These are phyloP conservation scores for Paspalum vaginatum DNA, from an alignment of 176 grass and related monocot species.

Conservation along the genomic window DNA sequence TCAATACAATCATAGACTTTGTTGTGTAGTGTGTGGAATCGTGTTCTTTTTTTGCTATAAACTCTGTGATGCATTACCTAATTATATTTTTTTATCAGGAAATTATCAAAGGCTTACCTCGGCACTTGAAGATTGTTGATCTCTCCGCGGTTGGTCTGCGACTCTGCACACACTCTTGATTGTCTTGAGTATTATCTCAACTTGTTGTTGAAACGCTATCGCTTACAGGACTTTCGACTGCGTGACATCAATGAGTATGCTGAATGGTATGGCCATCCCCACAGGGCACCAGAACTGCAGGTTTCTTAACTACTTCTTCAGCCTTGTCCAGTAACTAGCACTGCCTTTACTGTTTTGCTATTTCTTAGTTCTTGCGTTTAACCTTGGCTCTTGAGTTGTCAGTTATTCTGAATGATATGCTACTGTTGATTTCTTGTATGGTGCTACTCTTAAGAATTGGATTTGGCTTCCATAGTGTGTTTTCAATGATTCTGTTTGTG, in stretches of 20 bases:
- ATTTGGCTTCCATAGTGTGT: conserved; percentile 7
- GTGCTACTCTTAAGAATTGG: conserved; percentile 1
- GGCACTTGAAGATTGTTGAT: conserved; percentile 88
- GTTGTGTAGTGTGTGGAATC: not conserved
- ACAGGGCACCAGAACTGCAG: conserved; percentile 92
- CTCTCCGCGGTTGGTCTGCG: conserved; percentile 84
- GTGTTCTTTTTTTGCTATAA: not conserved
- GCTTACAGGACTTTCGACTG: conserved; percentile 80
- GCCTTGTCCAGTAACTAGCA: not conserved
- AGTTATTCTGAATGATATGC: conserved; percentile 8
- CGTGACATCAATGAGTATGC: conserved; percentile 78
- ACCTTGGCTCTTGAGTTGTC: not conserved
- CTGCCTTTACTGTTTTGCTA: not conserved
- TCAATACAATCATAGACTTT: conserved; percentile 6
- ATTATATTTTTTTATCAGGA: conserved; percentile 62
- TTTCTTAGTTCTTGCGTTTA: not conserved
- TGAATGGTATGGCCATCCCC: conserved; percentile 93
- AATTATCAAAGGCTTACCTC: conserved; percentile 86
- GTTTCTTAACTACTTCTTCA: conserved; percentile 39
- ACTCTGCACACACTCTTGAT: conserved; percentile 1
- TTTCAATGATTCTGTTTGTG: not conserved
- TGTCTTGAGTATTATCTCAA: not conserved
- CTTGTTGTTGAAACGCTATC: conserved; percentile 27
- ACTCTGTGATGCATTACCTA: not conserved
- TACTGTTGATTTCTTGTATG: conserved; percentile 6